These are phyloP conservation scores for Leishmania lainsoni DNA, from an alignment of 208 protist genomes.

Conservation along the genomic window DNA sequence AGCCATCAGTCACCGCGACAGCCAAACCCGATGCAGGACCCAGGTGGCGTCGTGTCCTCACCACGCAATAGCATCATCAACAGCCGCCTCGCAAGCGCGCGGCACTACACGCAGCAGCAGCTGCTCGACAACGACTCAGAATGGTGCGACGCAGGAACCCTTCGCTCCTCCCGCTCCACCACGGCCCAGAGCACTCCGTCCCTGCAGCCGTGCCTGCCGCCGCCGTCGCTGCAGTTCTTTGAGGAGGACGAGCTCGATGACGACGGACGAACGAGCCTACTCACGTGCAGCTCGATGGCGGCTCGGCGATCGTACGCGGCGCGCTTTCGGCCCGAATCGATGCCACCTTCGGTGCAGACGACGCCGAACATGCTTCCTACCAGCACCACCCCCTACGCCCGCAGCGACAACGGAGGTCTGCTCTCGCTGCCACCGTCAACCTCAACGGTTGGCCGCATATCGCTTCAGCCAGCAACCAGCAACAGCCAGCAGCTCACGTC, in stretches of 20 bases:
- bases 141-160: slow-evolving; percentile 29
- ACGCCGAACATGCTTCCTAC: slow-evolving; percentile 36
- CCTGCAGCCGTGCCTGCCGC: slow-evolving; percentile 27
- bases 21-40: background rate
- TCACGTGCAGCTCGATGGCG: slow-evolving; percentile 10
- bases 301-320: slow-evolving; percentile 23
- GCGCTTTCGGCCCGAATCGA: slow-evolving; percentile 29
- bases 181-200: slow-evolving; percentile 33
- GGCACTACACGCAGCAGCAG: slow-evolving; percentile 3
- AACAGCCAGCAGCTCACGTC: slow-evolving; percentile 5
- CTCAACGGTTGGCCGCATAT: slow-evolving; percentile 14
- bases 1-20: slow-evolving; percentile 2
- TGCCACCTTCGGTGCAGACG: slow-evolving; percentile 27
- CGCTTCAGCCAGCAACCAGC: slow-evolving; percentile 11
- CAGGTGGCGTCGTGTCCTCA: background rate
- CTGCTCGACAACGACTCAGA: slow-evolving; percentile 26
- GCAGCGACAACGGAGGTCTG: slow-evolving; percentile 31
- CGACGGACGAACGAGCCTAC: slow-evolving; percentile 16
- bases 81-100: slow-evolving; percentile 1
- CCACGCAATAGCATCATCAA: slow-evolving; percentile 2
- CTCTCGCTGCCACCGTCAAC: slow-evolving; percentile 31
- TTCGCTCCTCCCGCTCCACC: slow-evolving; percentile 28
- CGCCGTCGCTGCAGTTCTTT: slow-evolving; percentile 27
- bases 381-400: slow-evolving; percentile 16
- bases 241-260: slow-evolving; percentile 36